Conservation (phyloP, 805 yeast genomes). For the Hanseniaspora singularis region DNA sequence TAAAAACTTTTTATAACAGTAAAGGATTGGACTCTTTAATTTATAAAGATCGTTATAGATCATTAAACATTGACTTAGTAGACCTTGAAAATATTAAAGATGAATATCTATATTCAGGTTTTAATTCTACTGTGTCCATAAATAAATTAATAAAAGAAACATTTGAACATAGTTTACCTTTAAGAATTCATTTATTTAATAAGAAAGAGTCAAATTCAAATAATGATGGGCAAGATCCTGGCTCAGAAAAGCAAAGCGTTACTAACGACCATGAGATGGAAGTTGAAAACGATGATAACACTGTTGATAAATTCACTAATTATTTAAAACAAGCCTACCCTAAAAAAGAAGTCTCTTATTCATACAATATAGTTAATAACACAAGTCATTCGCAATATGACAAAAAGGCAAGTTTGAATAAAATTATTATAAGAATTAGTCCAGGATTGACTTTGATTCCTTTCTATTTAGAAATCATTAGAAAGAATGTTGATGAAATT, state of each 20-base stretch:
- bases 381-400: not conserved
- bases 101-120: conserved; percentile 1
- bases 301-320: not conserved
- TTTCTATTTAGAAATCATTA: not conserved
- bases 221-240: not conserved
- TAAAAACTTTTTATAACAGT: conserved; percentile 3
- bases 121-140: not conserved
- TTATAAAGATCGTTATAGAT: not conserved
- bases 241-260: not conserved
- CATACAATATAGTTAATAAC: not conserved
- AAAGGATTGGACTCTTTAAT: not conserved
- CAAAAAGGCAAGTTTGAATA: not conserved
- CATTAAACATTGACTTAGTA: not conserved
- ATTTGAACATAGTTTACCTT: conserved; percentile 2
- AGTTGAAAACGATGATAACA: not conserved
- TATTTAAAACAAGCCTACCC: not conserved
- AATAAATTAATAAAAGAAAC: not conserved
- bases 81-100: conserved; percentile 8
- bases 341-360: conserved; percentile 3
- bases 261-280: too few relatives aligned
- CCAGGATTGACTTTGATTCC: not conserved
- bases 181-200: conserved; percentile 3
- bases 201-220: not conserved
- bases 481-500: not conserved
- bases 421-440: conserved; percentile 3